A percentile compares a stretch with the other conserved stretches of the same genome.
phyloP scores from a whole-genome alignment of 2,329 filamentous ascomycete genomes.

The Aspergillus sp. region DNA sequence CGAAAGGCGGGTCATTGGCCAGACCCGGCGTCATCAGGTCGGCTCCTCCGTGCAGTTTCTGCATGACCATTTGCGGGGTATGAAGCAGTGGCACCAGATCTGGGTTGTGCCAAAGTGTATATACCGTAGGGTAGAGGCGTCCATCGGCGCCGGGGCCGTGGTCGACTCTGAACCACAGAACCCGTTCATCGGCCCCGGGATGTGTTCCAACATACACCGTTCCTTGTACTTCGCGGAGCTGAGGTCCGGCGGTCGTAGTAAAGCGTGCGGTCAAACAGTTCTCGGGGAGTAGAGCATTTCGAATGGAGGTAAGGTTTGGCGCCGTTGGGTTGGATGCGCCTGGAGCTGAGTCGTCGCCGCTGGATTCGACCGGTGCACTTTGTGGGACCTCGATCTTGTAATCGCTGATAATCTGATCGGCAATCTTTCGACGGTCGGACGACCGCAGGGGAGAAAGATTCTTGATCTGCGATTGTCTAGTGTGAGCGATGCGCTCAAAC shows the following conservation, averaged over 20 bases:
- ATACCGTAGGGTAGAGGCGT: constrained; percentile 55
- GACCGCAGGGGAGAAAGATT: constrained; percentile 66
- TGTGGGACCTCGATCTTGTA: constrained; percentile 55
- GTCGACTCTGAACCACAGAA: constrained; percentile 66
- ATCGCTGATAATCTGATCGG: constrained; percentile 66
- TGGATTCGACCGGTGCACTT: constrained; percentile 31
- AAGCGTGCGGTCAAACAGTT: constrained; percentile 64
- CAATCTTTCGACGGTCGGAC: constrained; percentile 66
- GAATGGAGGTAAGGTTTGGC: constrained; percentile 52
- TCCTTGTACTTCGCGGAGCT: constrained; percentile 62
- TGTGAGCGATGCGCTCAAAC: neutral
- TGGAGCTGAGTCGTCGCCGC: constrained; percentile 33
- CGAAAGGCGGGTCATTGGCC: constrained; percentile 65
- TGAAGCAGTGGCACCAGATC: constrained; percentile 64
- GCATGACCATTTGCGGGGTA: constrained; percentile 60
- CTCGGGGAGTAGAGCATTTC: constrained; percentile 64
- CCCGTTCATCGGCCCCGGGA: constrained; percentile 57
- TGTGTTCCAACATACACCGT: constrained; percentile 66
- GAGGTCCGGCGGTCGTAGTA: constrained; percentile 64
- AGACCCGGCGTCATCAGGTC: constrained; percentile 71
- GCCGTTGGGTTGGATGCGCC: constrained; percentile 48
- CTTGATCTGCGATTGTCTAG: constrained; percentile 55
- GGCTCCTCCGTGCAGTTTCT: constrained; percentile 64
- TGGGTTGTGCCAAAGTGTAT: constrained; percentile 67
- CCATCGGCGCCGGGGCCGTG: constrained; percentile 50